Evolutionary conservation across 768 basidiomycete species (phyloP).

Genomic region (Boletellus sp.): DNA sequence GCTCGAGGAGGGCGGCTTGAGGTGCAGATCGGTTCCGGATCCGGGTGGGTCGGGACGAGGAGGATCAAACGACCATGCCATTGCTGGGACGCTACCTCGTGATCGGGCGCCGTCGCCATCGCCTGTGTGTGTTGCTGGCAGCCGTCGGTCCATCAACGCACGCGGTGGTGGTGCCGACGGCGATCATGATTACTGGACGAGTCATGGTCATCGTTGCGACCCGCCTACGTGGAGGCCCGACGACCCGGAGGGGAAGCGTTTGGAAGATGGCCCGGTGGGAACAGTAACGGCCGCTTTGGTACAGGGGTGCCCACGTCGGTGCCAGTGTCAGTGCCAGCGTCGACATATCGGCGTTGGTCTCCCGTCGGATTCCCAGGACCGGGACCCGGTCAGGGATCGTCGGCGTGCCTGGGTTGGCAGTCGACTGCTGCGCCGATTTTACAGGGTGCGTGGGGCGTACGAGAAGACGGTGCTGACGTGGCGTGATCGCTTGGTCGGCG

Average conservation of each 20-base stretch:
- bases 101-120: neutral
- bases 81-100: neutral
- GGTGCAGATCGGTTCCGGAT: neutral
- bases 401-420: neutral
- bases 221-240: neutral
- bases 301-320: neutral
- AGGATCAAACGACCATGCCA: neutral
- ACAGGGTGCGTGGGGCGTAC: neutral
- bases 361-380: neutral
- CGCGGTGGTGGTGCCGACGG: too few relatives aligned
- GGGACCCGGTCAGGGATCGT: neutral
- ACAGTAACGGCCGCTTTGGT: neutral
- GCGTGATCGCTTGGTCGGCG: slow-evolving; percentile 6
- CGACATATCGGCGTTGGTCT: too few relatives aligned
- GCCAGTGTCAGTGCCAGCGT: too few relatives aligned
- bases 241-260: neutral
- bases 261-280: slow-evolving; percentile 17
- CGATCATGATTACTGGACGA: neutral
- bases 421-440: too few relatives aligned
- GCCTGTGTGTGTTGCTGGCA: neutral
- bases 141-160: neutral
- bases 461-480: slow-evolving; percentile 7
- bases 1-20: neutral
- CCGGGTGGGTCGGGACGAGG: neutral
- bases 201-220: too few relatives aligned